A percentile compares a stretch with the other conserved stretches of the same genome.
Conservation (phyloP, 2,329 filamentous ascomycete genomes). For the Diaporthe velutina region DNA sequence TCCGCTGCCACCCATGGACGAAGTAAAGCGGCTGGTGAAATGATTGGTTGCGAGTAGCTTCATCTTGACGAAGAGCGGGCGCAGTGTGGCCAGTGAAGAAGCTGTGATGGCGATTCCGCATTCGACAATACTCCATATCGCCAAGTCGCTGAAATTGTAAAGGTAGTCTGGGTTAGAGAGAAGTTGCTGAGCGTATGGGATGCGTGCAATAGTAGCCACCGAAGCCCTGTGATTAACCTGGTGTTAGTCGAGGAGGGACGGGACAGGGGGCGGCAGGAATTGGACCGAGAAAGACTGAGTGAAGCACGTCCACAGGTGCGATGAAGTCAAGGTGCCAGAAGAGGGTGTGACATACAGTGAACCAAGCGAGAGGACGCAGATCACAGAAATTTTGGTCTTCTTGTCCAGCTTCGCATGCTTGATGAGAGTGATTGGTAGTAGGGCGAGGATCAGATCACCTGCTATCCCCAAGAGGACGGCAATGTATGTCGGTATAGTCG, state of each 20-base stretch:
- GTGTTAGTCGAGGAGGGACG: constrained; percentile 24
- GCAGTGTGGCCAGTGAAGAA: constrained; percentile 53
- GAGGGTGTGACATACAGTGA: constrained; percentile 51
- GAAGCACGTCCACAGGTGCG: background rate
- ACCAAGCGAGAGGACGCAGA: constrained; percentile 48
- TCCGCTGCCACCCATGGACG: constrained; percentile 7
- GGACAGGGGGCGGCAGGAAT: too few species aligned
- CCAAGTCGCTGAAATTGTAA: constrained; percentile 56
- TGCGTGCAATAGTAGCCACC: constrained; percentile 56
- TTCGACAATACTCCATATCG: constrained; percentile 60
- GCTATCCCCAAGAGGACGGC: constrained; percentile 50
- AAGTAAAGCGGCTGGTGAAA: constrained; percentile 34
- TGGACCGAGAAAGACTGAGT: background rate
- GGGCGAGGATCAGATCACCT: constrained; percentile 52
- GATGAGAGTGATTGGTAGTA: constrained; percentile 53
- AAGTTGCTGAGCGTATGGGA: constrained; percentile 56
- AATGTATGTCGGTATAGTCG: constrained; percentile 51
- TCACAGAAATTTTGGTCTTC: constrained; percentile 48
- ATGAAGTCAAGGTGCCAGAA: background rate
- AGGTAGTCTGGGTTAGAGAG: constrained; percentile 52
- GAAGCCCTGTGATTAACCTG: constrained; percentile 48
- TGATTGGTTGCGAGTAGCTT: constrained; percentile 31
- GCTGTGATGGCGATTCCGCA: constrained; percentile 56
- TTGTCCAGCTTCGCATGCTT: constrained; percentile 52
- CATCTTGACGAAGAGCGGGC: constrained; percentile 37